These are phyloP conservation scores for Apiotrichum montevideense DNA, from an alignment of 1,284 basidiomycete genomes.

Conservation along the genomic window DNA sequence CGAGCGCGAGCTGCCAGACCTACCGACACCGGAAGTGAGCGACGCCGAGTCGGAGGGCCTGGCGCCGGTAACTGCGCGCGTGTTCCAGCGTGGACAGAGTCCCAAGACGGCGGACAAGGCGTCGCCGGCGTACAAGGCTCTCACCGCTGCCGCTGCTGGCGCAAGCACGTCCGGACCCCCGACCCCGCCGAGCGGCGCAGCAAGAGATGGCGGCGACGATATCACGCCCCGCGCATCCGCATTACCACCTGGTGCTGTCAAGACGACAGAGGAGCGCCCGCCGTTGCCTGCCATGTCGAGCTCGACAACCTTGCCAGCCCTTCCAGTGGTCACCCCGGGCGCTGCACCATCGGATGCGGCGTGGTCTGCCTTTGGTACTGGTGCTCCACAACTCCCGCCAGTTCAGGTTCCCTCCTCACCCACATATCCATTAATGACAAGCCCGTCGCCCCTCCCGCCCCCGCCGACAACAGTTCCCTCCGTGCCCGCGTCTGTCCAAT, in stretches of 20 bases:
- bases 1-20: not conserved
- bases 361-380: too few relatives aligned
- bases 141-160: too few relatives aligned
- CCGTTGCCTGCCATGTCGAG: too few relatives aligned
- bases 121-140: not conserved
- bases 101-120: not conserved
- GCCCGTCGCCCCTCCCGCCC: not conserved
- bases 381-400: too few relatives aligned
- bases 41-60: slow-evolving; percentile 1
- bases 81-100: not conserved
- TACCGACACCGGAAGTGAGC: not conserved
- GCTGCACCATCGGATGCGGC: too few relatives aligned
- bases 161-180: not conserved
- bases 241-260: too few relatives aligned
- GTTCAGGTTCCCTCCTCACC: too few relatives aligned
- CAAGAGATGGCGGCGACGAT: too few relatives aligned
- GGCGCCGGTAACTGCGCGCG: not conserved
- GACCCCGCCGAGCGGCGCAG: not conserved
- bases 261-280: too few relatives aligned
- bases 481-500: not conserved
- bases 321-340: too few relatives aligned
- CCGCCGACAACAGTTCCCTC: not conserved
- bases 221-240: too few relatives aligned
- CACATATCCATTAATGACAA: not conserved
- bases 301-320: too few relatives aligned